Evolutionary conservation across 2,329 filamentous ascomycete genomes (phyloP).

Genomic region (Penicillium sp.): DNA sequence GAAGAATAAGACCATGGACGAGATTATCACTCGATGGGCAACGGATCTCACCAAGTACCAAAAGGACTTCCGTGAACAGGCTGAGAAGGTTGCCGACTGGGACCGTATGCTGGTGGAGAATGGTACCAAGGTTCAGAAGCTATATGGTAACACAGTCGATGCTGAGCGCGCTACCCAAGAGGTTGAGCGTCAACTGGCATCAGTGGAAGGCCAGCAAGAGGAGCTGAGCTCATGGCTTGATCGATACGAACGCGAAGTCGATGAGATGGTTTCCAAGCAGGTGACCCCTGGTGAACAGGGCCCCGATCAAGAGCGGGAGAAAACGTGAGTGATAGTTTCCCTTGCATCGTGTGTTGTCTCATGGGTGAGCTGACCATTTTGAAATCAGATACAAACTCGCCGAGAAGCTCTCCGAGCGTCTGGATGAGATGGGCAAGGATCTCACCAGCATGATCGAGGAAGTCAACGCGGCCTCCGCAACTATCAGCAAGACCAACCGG

Average conservation of each 20-base stretch:
- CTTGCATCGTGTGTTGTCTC: not conserved
- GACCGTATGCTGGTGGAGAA: constrained; percentile 92
- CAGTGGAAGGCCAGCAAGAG: constrained; percentile 89
- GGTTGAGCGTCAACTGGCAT: constrained; percentile 86
- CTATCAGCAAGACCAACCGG: constrained; percentile 85
- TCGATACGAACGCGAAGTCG: constrained; percentile 87
- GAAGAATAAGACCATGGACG: constrained; percentile 99
- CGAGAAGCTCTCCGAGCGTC: constrained; percentile 84
- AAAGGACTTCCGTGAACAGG: constrained; percentile 92
- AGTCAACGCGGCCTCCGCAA: constrained; percentile 90
- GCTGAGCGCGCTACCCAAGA: constrained; percentile 91
- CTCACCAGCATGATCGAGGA: constrained; percentile 96
- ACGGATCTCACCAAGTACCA: constrained; percentile 94
- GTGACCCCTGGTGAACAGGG: constrained; percentile 78
- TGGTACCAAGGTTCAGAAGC: constrained; percentile 88
- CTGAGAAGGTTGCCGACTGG: constrained; percentile 84
- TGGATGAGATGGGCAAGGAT: constrained; percentile 93
- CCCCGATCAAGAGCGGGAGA: constrained; percentile 92
- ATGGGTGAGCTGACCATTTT: constrained; percentile 25
- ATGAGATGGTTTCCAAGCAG: constrained; percentile 81
- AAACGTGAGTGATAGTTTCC: constrained; percentile 65
- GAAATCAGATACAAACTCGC: constrained; percentile 75
- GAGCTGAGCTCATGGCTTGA: constrained; percentile 88
- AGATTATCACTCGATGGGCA: constrained; percentile 96
- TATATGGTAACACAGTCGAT: constrained; percentile 90